phyloP scores from a whole-genome alignment of 1,284 basidiomycete species.

The Taiwanofungus camphoratus region DNA sequence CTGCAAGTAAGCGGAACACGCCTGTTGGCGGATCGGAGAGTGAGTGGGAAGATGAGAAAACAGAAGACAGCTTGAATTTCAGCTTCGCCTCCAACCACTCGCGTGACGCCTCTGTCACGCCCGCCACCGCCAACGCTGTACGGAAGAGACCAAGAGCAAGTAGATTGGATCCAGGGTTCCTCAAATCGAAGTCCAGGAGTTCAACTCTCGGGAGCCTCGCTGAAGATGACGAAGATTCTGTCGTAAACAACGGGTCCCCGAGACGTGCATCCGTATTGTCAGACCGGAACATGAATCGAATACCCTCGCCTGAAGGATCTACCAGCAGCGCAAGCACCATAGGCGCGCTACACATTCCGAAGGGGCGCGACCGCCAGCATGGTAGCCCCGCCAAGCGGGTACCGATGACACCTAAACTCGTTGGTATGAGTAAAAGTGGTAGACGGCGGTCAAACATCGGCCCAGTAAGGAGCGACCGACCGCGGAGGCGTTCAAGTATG shows the following conservation, averaged over 20 bases:
- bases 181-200: slow-evolving; percentile 52
- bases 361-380: slow-evolving; percentile 31
- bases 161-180: slow-evolving; percentile 62
- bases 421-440: slow-evolving; percentile 31
- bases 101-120: slow-evolving; percentile 25
- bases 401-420: slow-evolving; percentile 38
- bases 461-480: slow-evolving; percentile 62
- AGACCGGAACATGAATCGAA: slow-evolving; percentile 56
- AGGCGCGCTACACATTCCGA: slow-evolving; percentile 28
- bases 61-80: slow-evolving; percentile 62
- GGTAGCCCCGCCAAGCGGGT: slow-evolving; percentile 46
- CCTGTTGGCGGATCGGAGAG: slow-evolving; percentile 64
- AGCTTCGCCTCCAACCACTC: slow-evolving; percentile 33
- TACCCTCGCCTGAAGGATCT: slow-evolving; percentile 24
- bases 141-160: slow-evolving; percentile 50
- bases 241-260: slow-evolving; percentile 24
- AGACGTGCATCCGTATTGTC: slow-evolving; percentile 42
- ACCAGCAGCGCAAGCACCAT: slow-evolving; percentile 18
- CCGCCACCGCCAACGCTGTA: slow-evolving; percentile 21
- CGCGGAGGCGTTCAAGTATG: slow-evolving; percentile 67
- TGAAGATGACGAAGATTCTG: slow-evolving; percentile 60
- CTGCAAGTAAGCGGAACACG: slow-evolving; percentile 26
- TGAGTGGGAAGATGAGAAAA: slow-evolving; percentile 85
- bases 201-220: slow-evolving; percentile 55
- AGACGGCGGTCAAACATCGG: slow-evolving; percentile 72